Base-by-base conservation (phyloP, 306 rosid species). In the Vigna angularis region DNA sequence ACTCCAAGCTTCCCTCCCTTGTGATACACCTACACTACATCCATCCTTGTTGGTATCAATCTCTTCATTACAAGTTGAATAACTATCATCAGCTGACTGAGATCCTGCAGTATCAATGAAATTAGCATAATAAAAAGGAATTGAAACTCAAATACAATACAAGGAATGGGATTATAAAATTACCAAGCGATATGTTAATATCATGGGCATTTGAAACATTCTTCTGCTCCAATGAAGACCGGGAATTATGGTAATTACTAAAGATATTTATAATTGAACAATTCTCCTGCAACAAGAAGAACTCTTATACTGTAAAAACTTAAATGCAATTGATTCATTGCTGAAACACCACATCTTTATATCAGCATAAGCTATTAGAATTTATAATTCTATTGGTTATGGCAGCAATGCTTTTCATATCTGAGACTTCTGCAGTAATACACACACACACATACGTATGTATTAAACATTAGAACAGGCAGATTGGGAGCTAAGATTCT, bases 231-330 rank as follows among this genome's bases (percentile, higher is more conserved):
- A 67, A 59, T 28, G 88, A 83, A 28, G 87, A 50, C 81, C 49
- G 80, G 11, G 88, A 73, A 73, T 65, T 76, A 24, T 55, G 84
- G 62, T 79, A 76, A 75, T 86, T 86, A 66, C 84, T 88, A 80
- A 92, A 94, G 80, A 89, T 81, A 44, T 82, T 87, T 75, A 84
- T 61, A 79, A 94, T 94, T 47, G 98, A 94, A 82, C 74, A 62
- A 17, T 80, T 82, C 40, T 88, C 97, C 97, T 90, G 87, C 63
- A 66, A 87, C 44, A 77, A 15, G 20, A 17, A 47, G 8, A 20
- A 9, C 56, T 30, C 1, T 11, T 0, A 12, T 13, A 44, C 17
- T 40, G 56, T 62, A 24, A 32, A 24, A 53, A 40, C 52, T 44
- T 15, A 10, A 18, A 72, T 63, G 9, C 65, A 59, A 14, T 10